A percentile compares a stretch with the other conserved stretches of the same genome.
phyloP scores from a whole-genome alignment of 2,329 filamentous ascomycete species.

The Pleoardoris graminearum region DNA sequence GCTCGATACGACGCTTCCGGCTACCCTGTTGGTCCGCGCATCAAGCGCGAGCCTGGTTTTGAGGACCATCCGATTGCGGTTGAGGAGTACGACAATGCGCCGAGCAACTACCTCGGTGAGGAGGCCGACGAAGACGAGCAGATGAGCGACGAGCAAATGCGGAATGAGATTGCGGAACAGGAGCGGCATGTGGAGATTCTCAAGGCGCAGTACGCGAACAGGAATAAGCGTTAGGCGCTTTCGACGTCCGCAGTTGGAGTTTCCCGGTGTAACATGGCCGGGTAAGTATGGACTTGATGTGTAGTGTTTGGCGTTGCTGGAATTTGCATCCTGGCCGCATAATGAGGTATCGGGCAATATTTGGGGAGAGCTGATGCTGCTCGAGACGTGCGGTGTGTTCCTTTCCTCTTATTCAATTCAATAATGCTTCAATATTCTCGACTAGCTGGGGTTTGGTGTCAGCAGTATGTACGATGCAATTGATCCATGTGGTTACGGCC shows the following conservation, averaged over 20 bases:
- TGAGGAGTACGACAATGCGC: constrained; percentile 8
- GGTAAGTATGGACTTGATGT: too few relatives aligned
- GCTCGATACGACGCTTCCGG: neutral
- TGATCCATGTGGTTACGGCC: too few relatives aligned
- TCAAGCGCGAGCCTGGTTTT: constrained; percentile 25
- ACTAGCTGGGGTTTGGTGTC: too few relatives aligned
- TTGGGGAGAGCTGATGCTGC: too few relatives aligned
- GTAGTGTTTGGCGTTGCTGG: too few relatives aligned
- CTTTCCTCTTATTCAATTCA: too few relatives aligned
- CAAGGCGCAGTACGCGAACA: neutral
- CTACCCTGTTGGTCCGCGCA: neutral
- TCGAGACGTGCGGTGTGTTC: too few relatives aligned
- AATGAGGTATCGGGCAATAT: too few relatives aligned
- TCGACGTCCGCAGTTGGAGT: neutral
- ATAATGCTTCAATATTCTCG: too few relatives aligned
- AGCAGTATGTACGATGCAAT: too few relatives aligned
- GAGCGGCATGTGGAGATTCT: neutral
- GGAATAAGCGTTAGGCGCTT: neutral
- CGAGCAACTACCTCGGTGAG: constrained; percentile 2
- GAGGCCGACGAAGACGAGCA: neutral
- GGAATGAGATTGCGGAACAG: neutral
- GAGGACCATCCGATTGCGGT: constrained; percentile 3
- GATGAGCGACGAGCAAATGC: neutral
- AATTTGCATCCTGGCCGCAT: too few relatives aligned
- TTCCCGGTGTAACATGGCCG: too few relatives aligned